These are phyloP conservation scores for Aspergillus phoenicis DNA, from an alignment of 2,329 filamentous ascomycete genomes.

Conservation along the genomic window DNA sequence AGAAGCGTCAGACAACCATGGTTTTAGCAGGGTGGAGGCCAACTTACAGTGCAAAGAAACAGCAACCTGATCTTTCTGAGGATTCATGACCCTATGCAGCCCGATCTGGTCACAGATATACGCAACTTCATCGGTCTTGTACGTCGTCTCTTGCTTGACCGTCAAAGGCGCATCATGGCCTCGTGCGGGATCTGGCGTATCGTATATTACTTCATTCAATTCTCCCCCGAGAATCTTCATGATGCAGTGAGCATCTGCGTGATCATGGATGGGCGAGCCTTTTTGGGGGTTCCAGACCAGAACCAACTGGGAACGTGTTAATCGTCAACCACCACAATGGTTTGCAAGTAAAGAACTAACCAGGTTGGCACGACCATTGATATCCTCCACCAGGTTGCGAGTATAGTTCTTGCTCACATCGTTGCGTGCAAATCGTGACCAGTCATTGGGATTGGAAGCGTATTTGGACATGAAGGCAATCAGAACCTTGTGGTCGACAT, in stretches of 20 bases:
- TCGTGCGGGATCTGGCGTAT: constrained; percentile 16
- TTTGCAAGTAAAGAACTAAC: constrained; percentile 14
- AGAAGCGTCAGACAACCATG: background rate
- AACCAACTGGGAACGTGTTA: constrained; percentile 26
- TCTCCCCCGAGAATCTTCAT: constrained; percentile 40
- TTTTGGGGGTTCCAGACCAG: constrained; percentile 41
- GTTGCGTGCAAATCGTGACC: constrained; percentile 33
- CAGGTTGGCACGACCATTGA: constrained; percentile 37
- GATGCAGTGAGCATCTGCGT: constrained; percentile 41
- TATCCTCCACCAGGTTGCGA: constrained; percentile 36
- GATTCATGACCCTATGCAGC: constrained; percentile 36
- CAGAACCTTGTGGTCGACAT: constrained; percentile 30
- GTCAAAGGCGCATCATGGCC: constrained; percentile 22
- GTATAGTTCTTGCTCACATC: constrained; percentile 38
- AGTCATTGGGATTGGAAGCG: constrained; percentile 30
- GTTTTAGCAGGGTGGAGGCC: background rate
- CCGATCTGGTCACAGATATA: constrained; percentile 39
- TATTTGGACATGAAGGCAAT: constrained; percentile 33
- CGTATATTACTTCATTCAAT: constrained; percentile 33
- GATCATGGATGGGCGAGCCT: constrained; percentile 39
- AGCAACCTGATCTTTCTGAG: constrained; percentile 29
- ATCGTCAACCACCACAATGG: background rate
- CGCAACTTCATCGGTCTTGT: constrained; percentile 32
- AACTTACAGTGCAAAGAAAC: constrained; percentile 37
- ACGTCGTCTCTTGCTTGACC: constrained; percentile 29